Evolutionary conservation across 139 green algal species (phyloP).

Genomic region (Chlorella sp.): DNA sequence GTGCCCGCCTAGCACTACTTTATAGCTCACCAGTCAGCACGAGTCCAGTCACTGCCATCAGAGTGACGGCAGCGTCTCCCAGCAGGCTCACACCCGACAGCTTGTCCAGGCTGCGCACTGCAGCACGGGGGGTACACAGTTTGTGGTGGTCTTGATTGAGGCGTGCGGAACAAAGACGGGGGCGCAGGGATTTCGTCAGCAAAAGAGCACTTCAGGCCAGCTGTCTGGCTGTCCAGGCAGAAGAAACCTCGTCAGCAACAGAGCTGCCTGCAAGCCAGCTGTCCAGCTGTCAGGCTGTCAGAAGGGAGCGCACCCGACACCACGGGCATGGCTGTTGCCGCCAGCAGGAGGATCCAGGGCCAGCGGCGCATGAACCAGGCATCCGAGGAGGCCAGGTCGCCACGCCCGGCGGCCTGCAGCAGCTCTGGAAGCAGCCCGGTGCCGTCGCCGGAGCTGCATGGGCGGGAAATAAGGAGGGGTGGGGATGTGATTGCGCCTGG

Average conservation of each 20-base stretch:
- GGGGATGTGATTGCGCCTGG: neutral
- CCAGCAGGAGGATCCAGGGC: constrained; percentile 34
- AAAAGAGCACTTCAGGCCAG: too few species aligned
- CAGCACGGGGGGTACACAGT: too few species aligned
- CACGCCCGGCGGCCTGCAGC: neutral
- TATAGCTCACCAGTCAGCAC: neutral
- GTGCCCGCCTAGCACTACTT: too few species aligned
- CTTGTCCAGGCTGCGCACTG: constrained; percentile 28
- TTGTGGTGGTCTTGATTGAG: too few species aligned
- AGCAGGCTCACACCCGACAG: constrained; percentile 21
- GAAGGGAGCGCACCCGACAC: neutral
- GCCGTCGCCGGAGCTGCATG: neutral
- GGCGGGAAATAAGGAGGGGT: neutral
- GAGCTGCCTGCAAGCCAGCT: too few species aligned
- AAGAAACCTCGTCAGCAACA: too few species aligned
- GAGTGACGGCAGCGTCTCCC: neutral
- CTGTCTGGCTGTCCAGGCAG: too few species aligned
- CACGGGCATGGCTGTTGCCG: neutral
- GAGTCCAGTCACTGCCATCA: neutral
- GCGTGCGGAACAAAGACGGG: too few species aligned
- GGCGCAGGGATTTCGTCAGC: too few species aligned
- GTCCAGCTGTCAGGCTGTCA: too few species aligned
- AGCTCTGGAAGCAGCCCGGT: constrained; percentile 11
- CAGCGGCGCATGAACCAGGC: constrained; percentile 30
- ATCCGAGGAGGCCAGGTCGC: neutral